Evolutionary conservation across 352 stramenopile genomes (phyloP), one percentile per base, ranked within the genome.

Genomic region (Sclerospora graminicola): DNA sequence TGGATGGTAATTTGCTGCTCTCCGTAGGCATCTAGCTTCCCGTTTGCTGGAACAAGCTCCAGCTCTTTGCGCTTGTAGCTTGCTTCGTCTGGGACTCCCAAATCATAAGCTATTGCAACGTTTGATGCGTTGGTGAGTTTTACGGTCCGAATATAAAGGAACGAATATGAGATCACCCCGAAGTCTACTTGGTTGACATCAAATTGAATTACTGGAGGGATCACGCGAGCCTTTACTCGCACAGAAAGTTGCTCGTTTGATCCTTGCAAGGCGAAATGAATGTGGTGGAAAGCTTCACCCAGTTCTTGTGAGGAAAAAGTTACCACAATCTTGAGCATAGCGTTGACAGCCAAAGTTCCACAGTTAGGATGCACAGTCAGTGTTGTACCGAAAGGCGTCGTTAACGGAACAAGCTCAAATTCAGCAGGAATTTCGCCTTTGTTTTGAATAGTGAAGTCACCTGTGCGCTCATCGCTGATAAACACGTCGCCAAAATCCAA

Each of bases 401-500:
- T n/a, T n/a, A n/a, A n/a, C n/a, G n/a, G n/a, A n/a, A n/a, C n/a
- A n/a, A n/a, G n/a, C n/a, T n/a, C n/a, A n/a, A n/a, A n/a, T n/a
- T n/a, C n/a, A n/a, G n/a, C n/a, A n/a, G n/a, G n/a, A n/a, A n/a
- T n/a, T n/a, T n/a, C n/a, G n/a, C n/a, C n/a, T n/a, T n/a, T n/a
- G n/a, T 97, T 97, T 46, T 94, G 77, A 46, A 97, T 94, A 2
- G 72, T 80, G 26, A 97, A 85, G 53, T 96, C 76, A 21, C 94
- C 89, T 5, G 61, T 81, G 32, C 89, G 78, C 43, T 78, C 60
- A 29, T 89, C 83, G 32, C 77, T 95, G 45, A 98, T 93, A 41
- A 96, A 97, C 8, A 98, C 78, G 35, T 97, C 91, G 3, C 93
- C 93, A 46, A 98, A 89, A 49, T 98, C 90, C 28, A 98, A 52